Evolutionary conservation across 1,284 basidiomycete species (phyloP).

Genomic region (Tilletia horrida): DNA sequence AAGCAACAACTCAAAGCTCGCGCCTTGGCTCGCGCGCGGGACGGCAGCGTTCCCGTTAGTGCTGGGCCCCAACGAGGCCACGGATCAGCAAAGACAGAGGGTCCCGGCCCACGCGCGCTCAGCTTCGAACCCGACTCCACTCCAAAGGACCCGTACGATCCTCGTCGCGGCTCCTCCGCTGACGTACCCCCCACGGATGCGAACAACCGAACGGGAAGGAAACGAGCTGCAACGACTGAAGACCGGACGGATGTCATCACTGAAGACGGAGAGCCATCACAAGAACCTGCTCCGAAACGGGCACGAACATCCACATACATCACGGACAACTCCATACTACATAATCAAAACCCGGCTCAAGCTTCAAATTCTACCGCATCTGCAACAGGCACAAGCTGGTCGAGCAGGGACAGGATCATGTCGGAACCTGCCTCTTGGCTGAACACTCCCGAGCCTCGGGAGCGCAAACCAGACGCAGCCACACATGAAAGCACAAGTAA

Average conservation of each 20-base stretch:
- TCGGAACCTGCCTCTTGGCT: neutral
- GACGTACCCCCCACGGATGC: neutral
- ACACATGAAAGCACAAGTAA: neutral
- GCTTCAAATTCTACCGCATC: neutral
- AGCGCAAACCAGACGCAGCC: neutral
- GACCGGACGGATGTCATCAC: neutral
- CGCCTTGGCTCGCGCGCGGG: constrained; percentile 7
- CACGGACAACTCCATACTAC: no score
- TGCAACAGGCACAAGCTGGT: neutral
- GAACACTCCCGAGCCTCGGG: constrained; percentile 7
- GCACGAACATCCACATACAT: neutral
- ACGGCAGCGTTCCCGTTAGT: constrained; percentile 1
- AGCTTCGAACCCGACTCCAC: neutral
- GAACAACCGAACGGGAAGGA: neutral
- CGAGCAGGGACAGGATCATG: neutral
- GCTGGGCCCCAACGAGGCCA: neutral
- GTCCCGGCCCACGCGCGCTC: neutral
- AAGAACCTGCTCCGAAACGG: neutral
- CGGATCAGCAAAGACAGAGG: neutral
- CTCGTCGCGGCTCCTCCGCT: neutral
- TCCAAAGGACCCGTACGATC: neutral
- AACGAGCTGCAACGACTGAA: neutral
- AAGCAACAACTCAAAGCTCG: neutral
- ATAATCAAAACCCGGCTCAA: neutral
- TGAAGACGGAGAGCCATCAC: neutral